phyloP scores from a whole-genome alignment of 129 eudicot genomes.

The Pulicaria dysenterica region DNA sequence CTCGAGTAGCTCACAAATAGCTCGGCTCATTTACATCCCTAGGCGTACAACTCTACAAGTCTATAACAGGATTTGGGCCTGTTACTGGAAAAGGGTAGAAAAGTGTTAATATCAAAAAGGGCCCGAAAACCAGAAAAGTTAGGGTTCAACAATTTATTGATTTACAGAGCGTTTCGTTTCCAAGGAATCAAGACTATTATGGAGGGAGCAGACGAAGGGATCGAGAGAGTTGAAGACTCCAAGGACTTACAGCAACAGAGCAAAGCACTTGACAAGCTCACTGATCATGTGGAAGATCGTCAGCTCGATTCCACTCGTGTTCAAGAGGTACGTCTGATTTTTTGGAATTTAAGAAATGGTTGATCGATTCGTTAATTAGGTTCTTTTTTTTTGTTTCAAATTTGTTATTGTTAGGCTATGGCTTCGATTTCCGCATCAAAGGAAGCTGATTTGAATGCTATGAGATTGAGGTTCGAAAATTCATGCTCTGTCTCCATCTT shows the following conservation, averaged over 20 bases:
- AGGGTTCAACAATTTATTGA: slow-evolving; percentile 4
- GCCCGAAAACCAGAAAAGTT: not conserved
- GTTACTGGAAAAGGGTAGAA: not conserved
- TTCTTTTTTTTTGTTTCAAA: not conserved
- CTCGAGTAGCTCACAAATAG: too few relatives aligned
- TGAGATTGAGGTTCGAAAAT: slow-evolving; percentile 66
- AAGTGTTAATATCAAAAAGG: not conserved
- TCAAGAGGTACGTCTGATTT: slow-evolving; percentile 53
- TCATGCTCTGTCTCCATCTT: not conserved
- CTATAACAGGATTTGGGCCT: slow-evolving; percentile 8
- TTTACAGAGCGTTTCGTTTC: too few relatives aligned
- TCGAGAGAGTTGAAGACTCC: slow-evolving; percentile 66
- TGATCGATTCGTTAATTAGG: not conserved
- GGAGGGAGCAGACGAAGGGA: slow-evolving; percentile 72
- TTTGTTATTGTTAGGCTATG: slow-evolving; percentile 61
- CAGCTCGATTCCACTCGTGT: slow-evolving; percentile 98
- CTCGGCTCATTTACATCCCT: too few relatives aligned
- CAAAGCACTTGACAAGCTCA: slow-evolving; percentile 94
- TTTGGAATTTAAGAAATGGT: not conserved
- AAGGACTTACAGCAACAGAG: slow-evolving; percentile 95
- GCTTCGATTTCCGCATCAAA: slow-evolving; percentile 93
- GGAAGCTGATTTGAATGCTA: slow-evolving; percentile 94
- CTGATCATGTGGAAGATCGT: slow-evolving; percentile 98
- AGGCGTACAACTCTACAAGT: too few relatives aligned
- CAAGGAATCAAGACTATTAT: slow-evolving; percentile 21